These are phyloP conservation scores for Penicillium ochrochloron DNA, from an alignment of 495 filamentous ascomycete genomes.

Conservation along the genomic window DNA sequence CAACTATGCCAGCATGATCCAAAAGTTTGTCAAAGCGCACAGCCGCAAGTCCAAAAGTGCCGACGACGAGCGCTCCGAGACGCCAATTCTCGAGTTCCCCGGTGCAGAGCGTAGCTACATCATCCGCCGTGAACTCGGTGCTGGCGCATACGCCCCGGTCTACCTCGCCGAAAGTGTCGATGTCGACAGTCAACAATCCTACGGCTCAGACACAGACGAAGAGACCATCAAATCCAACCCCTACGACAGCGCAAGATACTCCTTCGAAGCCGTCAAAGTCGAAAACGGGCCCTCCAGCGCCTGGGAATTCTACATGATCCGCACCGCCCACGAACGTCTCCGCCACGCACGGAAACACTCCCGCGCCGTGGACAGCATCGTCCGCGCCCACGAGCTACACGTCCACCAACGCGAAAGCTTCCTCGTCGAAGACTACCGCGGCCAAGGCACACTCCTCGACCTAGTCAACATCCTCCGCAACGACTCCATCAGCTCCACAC, in stretches of 20 bases:
- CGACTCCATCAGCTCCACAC: slow-evolving; percentile 55
- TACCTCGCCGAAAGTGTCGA: slow-evolving; percentile 82
- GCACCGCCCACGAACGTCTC: slow-evolving; percentile 74
- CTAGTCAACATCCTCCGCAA: slow-evolving; percentile 83
- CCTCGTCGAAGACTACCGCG: slow-evolving; percentile 83
- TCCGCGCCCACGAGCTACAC: slow-evolving; percentile 84
- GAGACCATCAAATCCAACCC: slow-evolving; percentile 31
- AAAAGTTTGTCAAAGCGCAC: slow-evolving; percentile 72
- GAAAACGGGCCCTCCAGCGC: slow-evolving; percentile 78
- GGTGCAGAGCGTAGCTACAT: slow-evolving; percentile 65
- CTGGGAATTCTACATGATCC: slow-evolving; percentile 98
- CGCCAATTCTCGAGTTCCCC: slow-evolving; percentile 71
- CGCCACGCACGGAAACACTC: slow-evolving; percentile 44
- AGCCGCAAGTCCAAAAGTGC: slow-evolving; percentile 63
- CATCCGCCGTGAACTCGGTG: slow-evolving; percentile 84
- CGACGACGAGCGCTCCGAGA: slow-evolving; percentile 55
- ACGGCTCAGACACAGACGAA: slow-evolving; percentile 52
- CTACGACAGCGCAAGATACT: slow-evolving; percentile 45
- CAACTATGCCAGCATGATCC: slow-evolving; percentile 72
- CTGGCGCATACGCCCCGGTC: slow-evolving; percentile 92
- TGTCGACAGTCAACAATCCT: slow-evolving; percentile 49
- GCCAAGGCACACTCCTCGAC: slow-evolving; percentile 90
- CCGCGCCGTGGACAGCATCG: slow-evolving; percentile 73
- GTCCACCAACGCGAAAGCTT: slow-evolving; percentile 85
- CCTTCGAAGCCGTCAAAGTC: slow-evolving; percentile 88